Percentiles rank a stretch among this genome's conserved stretches.
phyloP scores from a whole-genome alignment of 2,329 filamentous ascomycete genomes.

The Penicillium sp. region DNA sequence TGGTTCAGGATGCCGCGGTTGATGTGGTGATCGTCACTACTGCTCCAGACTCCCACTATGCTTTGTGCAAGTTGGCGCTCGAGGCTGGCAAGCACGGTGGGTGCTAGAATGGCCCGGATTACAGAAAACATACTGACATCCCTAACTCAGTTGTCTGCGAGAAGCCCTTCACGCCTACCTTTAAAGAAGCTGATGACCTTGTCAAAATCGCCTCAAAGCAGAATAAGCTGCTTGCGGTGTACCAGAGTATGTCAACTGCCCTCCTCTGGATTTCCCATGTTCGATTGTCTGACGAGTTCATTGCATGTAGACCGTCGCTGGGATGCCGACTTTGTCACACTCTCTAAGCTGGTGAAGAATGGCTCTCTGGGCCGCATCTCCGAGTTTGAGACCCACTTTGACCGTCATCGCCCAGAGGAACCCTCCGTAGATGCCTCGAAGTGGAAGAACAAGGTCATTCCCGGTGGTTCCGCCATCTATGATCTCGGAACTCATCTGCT shows the following conservation, averaged over 20 bases:
- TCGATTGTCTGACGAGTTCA: background rate
- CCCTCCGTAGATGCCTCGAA: conserved; percentile 38
- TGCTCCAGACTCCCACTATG: conserved; percentile 64
- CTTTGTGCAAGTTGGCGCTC: conserved; percentile 58
- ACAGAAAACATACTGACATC: background rate
- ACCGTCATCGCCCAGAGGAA: conserved; percentile 60
- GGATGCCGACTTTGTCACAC: conserved; percentile 70
- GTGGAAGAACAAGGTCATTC: conserved; percentile 65
- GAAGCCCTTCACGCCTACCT: conserved; percentile 74
- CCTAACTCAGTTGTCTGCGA: conserved; percentile 59
- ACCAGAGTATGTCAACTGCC: conserved; percentile 51
- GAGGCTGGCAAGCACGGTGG: conserved; percentile 62
- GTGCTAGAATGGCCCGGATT: background rate
- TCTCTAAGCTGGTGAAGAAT: conserved; percentile 56
- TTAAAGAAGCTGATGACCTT: conserved; percentile 61
- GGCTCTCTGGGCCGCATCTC: conserved; percentile 63
- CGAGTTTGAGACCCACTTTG: conserved; percentile 76
- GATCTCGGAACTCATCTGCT: conserved; percentile 71
- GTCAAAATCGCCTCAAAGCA: conserved; percentile 50
- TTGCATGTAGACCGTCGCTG: conserved; percentile 55
- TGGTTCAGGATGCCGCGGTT: conserved; percentile 60
- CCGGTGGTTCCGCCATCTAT: conserved; percentile 64
- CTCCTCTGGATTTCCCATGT: background rate
- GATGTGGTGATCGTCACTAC: conserved; percentile 67
- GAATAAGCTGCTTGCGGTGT: conserved; percentile 57